Evolutionary conservation across 208 protist species (phyloP).

Genomic region (Crithidia fasciculata): DNA sequence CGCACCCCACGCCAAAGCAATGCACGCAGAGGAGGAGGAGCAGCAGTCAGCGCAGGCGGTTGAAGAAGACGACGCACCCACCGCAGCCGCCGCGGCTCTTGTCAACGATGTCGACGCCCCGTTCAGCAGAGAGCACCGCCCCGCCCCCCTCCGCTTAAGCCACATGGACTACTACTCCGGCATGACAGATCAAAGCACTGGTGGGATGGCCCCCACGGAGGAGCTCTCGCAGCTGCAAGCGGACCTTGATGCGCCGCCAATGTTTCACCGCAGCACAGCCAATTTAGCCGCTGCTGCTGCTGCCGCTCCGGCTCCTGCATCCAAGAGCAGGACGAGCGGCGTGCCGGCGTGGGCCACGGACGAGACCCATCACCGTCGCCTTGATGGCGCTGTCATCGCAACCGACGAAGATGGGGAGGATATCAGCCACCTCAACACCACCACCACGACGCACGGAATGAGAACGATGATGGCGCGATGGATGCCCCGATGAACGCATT

Average conservation of each 20-base stretch:
- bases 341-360: neutral
- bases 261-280: constrained; percentile 16
- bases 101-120: neutral
- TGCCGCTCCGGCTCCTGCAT: neutral
- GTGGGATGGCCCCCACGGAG: neutral
- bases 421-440: neutral
- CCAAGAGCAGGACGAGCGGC: neutral
- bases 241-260: constrained; percentile 25
- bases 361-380: neutral
- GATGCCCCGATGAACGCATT: constrained; percentile 34
- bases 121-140: neutral
- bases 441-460: constrained; percentile 12
- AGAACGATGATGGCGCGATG: constrained; percentile 5
- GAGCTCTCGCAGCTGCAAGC: constrained; percentile 11
- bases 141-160: neutral
- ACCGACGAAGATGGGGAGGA: constrained; percentile 7
- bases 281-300: neutral
- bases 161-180: constrained; percentile 17
- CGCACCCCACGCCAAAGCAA: no score
- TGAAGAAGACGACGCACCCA: no score
- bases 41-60: no score
- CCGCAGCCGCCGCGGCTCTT: no score
- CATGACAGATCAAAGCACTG: neutral
- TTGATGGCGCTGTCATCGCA: neutral
- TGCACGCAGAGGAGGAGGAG: no score